A percentile compares a stretch with the other conserved stretches of the same genome.
phyloP scores from a whole-genome alignment of 257 asterid genomes.

The Nicotiana knightiana region DNA sequence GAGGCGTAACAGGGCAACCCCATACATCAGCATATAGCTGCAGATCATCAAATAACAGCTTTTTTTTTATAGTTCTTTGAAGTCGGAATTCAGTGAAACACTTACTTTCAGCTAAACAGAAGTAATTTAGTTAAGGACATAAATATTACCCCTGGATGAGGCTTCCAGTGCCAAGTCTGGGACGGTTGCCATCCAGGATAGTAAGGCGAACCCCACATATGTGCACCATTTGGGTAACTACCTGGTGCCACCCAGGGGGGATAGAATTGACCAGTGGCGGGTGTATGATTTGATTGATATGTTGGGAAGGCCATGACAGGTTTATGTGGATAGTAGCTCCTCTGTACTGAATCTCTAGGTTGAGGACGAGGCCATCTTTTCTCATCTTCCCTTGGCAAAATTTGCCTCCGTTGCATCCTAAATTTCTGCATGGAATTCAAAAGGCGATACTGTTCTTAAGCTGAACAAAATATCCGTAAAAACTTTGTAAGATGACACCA shows the following conservation, averaged over 20 bases:
- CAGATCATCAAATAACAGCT: neutral
- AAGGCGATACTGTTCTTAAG: neutral
- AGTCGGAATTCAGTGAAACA: neutral
- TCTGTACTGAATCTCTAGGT: slow-evolving; percentile 25
- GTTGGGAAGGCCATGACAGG: slow-evolving; percentile 41
- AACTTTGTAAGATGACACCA: neutral
- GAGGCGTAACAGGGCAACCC: slow-evolving; percentile 50
- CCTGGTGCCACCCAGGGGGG: slow-evolving; percentile 35
- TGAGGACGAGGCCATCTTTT: slow-evolving; percentile 32
- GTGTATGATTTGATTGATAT: slow-evolving; percentile 23
- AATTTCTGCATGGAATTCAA: slow-evolving; percentile 32
- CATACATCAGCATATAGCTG: slow-evolving; percentile 44
- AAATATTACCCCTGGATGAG: slow-evolving; percentile 29
- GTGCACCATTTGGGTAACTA: slow-evolving; percentile 26
- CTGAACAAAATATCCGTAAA: neutral
- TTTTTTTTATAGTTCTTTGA: neutral
- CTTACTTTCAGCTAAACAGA: neutral
- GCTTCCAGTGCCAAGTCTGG: slow-evolving; percentile 38
- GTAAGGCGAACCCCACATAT: slow-evolving; percentile 33
- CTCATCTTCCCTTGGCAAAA: slow-evolving; percentile 37
- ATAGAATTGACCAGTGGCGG: slow-evolving; percentile 27
- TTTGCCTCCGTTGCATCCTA: slow-evolving; percentile 39
- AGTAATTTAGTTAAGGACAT: slow-evolving; percentile 14
- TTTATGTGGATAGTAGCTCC: slow-evolving; percentile 25
- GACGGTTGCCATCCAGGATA: slow-evolving; percentile 37